Conservation (phyloP, 768 basidiomycete species). For the Cystofilobasidium macerans region DNA sequence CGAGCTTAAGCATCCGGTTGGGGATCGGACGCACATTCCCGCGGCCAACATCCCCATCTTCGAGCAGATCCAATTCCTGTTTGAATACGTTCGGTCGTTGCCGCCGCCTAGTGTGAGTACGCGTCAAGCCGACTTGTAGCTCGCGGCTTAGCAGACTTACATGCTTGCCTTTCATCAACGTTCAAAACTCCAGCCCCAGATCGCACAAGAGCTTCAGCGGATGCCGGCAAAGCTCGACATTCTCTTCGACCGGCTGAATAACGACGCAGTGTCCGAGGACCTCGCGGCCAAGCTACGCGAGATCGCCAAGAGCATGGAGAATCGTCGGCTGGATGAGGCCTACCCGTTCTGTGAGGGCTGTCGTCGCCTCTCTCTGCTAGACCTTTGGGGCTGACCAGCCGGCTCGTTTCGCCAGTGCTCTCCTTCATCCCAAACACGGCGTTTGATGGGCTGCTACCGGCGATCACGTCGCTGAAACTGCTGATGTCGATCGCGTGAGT, state of each 20-base stretch:
- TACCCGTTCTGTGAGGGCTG: slow-evolving; percentile 15
- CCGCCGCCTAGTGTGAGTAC: slow-evolving; percentile 24
- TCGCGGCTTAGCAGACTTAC: not conserved
- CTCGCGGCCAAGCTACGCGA: slow-evolving; percentile 16
- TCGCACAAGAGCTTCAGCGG: slow-evolving; percentile 20
- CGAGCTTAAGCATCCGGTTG: slow-evolving; percentile 42
- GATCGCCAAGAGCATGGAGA: slow-evolving; percentile 26
- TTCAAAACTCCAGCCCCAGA: slow-evolving; percentile 8
- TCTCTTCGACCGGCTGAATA: slow-evolving; percentile 25
- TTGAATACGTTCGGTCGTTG: slow-evolving; percentile 21
- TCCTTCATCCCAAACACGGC: slow-evolving; percentile 20
- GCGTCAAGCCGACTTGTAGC: not conserved
- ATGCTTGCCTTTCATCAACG: not conserved
- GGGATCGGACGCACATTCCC: slow-evolving; percentile 87
- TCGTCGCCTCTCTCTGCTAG: not conserved
- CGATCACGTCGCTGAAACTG: slow-evolving; percentile 24
- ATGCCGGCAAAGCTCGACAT: slow-evolving; percentile 25
- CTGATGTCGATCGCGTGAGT: slow-evolving; percentile 20
- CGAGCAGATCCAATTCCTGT: slow-evolving; percentile 35
- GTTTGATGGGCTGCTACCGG: slow-evolving; percentile 20
- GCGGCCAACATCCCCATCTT: slow-evolving; percentile 55
- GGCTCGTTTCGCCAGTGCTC: no score
- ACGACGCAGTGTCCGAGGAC: slow-evolving; percentile 23
- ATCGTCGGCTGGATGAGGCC: slow-evolving; percentile 24
- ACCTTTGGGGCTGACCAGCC: no score